Conservation (phyloP, 139 green algal species). For the Coelastrella sp. region DNA sequence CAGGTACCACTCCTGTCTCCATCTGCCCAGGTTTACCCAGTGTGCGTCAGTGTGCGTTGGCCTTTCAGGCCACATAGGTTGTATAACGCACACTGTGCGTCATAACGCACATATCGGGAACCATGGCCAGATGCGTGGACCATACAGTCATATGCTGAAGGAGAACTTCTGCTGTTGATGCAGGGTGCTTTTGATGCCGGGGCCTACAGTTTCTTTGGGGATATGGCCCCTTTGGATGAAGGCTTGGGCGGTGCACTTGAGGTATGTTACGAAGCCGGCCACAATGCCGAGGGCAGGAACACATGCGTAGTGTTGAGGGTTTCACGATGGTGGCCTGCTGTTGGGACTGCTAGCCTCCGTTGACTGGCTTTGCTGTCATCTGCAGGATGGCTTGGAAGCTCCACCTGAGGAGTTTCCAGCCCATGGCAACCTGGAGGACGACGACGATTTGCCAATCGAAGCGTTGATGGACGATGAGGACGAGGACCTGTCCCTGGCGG, state of each 20-base stretch:
- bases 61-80: no score
- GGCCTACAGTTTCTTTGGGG: conserved; percentile 82
- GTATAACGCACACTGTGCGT: no score
- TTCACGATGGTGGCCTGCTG: no score
- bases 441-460: conserved; percentile 48
- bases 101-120: no score
- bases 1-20: no score
- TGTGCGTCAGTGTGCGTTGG: no score
- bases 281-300: neutral
- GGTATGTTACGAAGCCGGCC: conserved; percentile 39
- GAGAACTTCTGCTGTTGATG: neutral
- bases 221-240: conserved; percentile 52
- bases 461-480: conserved; percentile 48
- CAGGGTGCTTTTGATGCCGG: conserved; percentile 58
- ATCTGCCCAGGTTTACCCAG: no score
- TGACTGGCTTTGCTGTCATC: neutral
- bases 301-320: no score
- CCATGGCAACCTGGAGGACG: conserved; percentile 46
- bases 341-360: neutral
- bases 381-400: conserved; percentile 81
- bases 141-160: no score
- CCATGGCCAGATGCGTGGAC: neutral
- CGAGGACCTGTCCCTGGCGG: conserved; percentile 72
- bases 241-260: conserved; percentile 69
- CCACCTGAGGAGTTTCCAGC: conserved; percentile 68